Base-by-base conservation (phyloP, 2,329 filamentous ascomycete genomes). In the Penicillium sp. region DNA sequence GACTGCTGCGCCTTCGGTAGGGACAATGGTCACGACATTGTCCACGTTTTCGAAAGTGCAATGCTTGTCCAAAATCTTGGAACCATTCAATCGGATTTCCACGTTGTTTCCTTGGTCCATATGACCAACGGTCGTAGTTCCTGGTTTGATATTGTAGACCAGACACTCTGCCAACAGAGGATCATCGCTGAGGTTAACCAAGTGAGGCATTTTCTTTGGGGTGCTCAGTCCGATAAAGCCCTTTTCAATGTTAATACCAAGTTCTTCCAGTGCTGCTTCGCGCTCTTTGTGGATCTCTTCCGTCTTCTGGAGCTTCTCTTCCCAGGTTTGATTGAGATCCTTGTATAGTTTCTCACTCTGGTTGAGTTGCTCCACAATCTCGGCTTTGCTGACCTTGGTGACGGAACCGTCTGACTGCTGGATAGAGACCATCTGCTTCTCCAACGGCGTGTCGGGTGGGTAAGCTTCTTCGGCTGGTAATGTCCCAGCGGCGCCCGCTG, bases 221-320 rank as follows among this genome's bases (percentile, higher is more conserved):
- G 90, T 97, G 45, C 88, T 91, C 46, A 98, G 73, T 10, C 93
- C 93, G 46, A 98, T 84, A 59, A 96, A 96, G 5, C 93, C 93
- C 66, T 98, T 98, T 63, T 98, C 93, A 52, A 98, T 98, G 66
- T 90, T 97, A 68, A 98, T 97, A 51, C 93, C 93, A 29, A 98
- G 78, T 64, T 98, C 93, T 70, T 98, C 93, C 31, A 98, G 73
- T 7, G 93, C 93, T 33, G 89, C 82, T 67, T 98, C 93, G 53
- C 93, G 83, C 68, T 98, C 93, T 63, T 95, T 96, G 73, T 98
- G 93, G 39, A 98, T 97, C 54, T 91, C 83, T 64, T 98, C 93
- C 0, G 93, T 98, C 70, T 94, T 96, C 50, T 81, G 78, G 47
- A 98, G 72, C 67, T 97, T 97, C 70, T 98, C 81, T 70, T 98